Conservation (phyloP, 345 rosid species). For the Acer negundo region DNA sequence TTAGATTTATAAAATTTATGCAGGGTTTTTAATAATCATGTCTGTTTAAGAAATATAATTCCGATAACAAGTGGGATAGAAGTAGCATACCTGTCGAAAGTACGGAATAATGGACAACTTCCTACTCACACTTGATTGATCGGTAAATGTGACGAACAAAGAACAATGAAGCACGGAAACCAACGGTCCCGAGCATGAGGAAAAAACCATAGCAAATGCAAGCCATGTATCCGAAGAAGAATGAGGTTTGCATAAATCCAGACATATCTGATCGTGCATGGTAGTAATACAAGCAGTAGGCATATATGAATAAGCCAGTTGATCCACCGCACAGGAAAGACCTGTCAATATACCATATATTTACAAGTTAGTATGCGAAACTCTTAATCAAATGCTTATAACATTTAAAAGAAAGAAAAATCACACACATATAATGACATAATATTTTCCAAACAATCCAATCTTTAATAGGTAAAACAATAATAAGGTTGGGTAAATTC, state of each 20-base stretch:
- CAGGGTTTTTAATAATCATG: background rate
- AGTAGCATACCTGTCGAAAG: slow-evolving; percentile 7
- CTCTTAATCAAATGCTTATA: background rate
- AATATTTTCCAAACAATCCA: background rate
- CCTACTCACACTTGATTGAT: slow-evolving; percentile 50
- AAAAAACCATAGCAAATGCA: slow-evolving; percentile 57
- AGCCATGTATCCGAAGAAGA: slow-evolving; percentile 61
- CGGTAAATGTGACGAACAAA: slow-evolving; percentile 56
- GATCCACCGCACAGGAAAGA: slow-evolving; percentile 59
- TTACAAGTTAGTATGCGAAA: background rate
- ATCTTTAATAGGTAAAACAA: background rate
- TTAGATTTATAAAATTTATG: background rate
- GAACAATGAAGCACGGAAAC: slow-evolving; percentile 48
- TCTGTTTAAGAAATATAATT: background rate
- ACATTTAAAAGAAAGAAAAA: background rate
- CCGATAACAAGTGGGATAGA: background rate
- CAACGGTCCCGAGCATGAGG: slow-evolving; percentile 51
- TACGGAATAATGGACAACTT: background rate
- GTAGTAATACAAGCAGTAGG: slow-evolving; percentile 54
- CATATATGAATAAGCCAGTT: slow-evolving; percentile 48
- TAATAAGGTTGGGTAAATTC: background rate
- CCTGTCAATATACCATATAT: slow-evolving; percentile 18
- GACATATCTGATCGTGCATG: slow-evolving; percentile 50
- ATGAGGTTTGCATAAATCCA: slow-evolving; percentile 58
- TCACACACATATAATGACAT: background rate